A percentile compares a stretch with the other conserved stretches of the same genome.
These are phyloP conservation scores for Aspergillus nidulans DNA, from an alignment of 495 filamentous ascomycete genomes.

Conservation along the genomic window DNA sequence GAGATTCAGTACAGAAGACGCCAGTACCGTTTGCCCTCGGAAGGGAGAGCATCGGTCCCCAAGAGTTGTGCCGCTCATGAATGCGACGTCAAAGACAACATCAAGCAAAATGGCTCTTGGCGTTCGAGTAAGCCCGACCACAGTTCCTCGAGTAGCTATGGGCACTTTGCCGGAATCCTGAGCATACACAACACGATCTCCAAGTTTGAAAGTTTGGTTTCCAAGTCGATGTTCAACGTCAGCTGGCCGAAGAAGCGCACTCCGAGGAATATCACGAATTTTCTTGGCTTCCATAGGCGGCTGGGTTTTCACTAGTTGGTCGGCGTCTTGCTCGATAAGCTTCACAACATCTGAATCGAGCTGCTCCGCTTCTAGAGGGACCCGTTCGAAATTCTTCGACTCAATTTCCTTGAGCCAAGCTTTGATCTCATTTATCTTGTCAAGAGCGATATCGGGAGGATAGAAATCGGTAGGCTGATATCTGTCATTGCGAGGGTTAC, in stretches of 20 bases:
- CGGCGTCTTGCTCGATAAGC: conserved; percentile 72
- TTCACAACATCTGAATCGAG: conserved; percentile 86
- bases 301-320: conserved; percentile 48
- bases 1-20: conserved; percentile 80
- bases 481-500: conserved; percentile 65
- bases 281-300: conserved; percentile 53
- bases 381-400: conserved; percentile 84
- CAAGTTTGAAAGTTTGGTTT: conserved; percentile 77
- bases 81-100: conserved; percentile 86
- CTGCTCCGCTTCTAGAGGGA: conserved; percentile 92
- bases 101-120: conserved; percentile 77
- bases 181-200: conserved; percentile 89
- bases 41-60: conserved; percentile 90
- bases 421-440: conserved; percentile 74
- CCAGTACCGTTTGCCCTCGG: conserved; percentile 86
- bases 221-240: conserved; percentile 89
- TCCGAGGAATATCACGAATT: conserved; percentile 73
- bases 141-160: conserved; percentile 85
- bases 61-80: conserved; percentile 93
- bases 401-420: conserved; percentile 89
- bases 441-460: conserved; percentile 56
- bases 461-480: conserved; percentile 88
- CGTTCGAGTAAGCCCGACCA: conserved; percentile 86
- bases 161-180: conserved; percentile 93
- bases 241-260: conserved; percentile 80